phyloP scores from a whole-genome alignment of 2,329 filamentous ascomycete genomes.

The Pyrenophora teres region DNA sequence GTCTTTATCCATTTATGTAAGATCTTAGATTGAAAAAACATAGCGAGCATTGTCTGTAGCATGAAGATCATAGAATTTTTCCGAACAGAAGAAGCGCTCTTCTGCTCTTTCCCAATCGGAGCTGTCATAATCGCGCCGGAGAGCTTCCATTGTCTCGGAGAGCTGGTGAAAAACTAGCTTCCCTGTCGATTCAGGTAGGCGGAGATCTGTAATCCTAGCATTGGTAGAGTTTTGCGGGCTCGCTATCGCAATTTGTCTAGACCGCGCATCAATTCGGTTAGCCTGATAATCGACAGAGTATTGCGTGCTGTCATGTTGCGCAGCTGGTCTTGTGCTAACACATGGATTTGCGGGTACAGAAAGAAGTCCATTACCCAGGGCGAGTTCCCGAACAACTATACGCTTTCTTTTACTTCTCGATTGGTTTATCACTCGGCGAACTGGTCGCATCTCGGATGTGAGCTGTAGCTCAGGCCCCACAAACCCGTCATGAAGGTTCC shows the following conservation, averaged over 20 bases:
- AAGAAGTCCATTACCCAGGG: constrained; percentile 9
- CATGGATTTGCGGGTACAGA: constrained; percentile 1
- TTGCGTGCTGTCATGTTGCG: background rate
- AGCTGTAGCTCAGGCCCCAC: constrained; percentile 12
- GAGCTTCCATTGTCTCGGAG: constrained; percentile 17
- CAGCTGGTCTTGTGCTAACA: background rate
- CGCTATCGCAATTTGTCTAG: too few species aligned
- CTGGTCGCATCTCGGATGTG: background rate
- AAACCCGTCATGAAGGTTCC: constrained; percentile 18
- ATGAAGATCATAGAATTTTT: too few species aligned
- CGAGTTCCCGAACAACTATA: background rate
- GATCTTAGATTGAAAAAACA: too few species aligned
- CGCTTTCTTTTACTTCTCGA: background rate
- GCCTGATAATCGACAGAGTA: background rate
- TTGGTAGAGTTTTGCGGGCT: too few species aligned
- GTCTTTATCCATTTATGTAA: too few species aligned
- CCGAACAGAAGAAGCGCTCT: background rate
- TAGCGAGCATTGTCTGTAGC: too few species aligned
- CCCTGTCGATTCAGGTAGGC: background rate
- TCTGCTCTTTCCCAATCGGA: background rate
- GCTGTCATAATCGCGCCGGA: constrained; percentile 1
- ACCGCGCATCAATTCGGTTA: background rate
- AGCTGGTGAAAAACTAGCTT: constrained; percentile 9
- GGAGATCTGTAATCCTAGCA: too few species aligned
- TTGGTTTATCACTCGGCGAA: background rate